Conservation (phyloP, 768 basidiomycete genomes). For the Russula compacta region DNA sequence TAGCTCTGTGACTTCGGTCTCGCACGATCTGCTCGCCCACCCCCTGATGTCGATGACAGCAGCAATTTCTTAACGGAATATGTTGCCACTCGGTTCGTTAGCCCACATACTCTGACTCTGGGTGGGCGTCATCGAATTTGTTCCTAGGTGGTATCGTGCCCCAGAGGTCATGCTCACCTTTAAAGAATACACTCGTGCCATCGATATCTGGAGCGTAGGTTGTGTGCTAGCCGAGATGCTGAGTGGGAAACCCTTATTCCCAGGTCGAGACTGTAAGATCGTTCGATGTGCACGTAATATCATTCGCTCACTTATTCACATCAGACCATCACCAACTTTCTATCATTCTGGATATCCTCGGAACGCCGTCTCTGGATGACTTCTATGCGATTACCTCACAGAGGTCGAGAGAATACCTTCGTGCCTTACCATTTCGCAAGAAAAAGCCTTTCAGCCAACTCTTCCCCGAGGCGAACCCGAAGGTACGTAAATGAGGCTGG, state of each 20-base stretch:
- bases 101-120: conserved; percentile 3
- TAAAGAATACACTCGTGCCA: conserved; percentile 86
- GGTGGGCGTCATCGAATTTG: conserved; percentile 4
- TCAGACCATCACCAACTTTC: conserved; percentile 89
- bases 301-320: neutral
- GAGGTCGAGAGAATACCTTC: conserved; percentile 76
- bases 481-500: conserved; percentile 33
- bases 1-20: conserved; percentile 85
- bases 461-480: conserved; percentile 66
- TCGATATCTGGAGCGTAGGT: conserved; percentile 83
- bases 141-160: conserved; percentile 83
- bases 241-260: conserved; percentile 85
- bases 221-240: conserved; percentile 90
- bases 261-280: conserved; percentile 80
- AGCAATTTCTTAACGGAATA: conserved; percentile 90
- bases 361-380: conserved; percentile 84
- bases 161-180: conserved; percentile 98
- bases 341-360: conserved; percentile 90
- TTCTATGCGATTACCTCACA: conserved; percentile 86
- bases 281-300: neutral
- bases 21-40: conserved; percentile 68
- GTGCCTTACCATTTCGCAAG: conserved; percentile 80
- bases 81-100: conserved; percentile 74
- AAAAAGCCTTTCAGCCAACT: conserved; percentile 60
- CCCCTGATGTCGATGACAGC: conserved; percentile 65